These are phyloP conservation scores for Fusarium sp. DNA, from an alignment of 2,329 filamentous ascomycete genomes.

Conservation along the genomic window DNA sequence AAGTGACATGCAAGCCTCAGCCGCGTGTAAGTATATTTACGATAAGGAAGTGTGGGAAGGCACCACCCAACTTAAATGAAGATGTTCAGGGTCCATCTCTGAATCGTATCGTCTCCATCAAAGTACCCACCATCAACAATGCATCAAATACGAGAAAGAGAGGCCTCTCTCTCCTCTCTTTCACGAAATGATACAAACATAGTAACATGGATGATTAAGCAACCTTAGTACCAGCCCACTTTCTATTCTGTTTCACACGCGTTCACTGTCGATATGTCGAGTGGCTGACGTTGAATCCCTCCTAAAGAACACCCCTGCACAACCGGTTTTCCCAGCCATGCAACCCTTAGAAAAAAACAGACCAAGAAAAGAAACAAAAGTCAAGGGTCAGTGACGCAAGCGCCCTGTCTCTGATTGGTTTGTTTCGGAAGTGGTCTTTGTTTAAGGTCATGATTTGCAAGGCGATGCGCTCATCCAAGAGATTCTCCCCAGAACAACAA, in stretches of 20 bases:
- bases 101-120: slow-evolving; percentile 1
- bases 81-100: slow-evolving; percentile 37
- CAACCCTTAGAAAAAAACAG: not conserved
- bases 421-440: slow-evolving; percentile 19
- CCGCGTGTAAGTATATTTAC: not conserved
- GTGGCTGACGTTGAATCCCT: slow-evolving; percentile 30
- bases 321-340: slow-evolving; percentile 40
- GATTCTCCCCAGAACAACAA: slow-evolving; percentile 16
- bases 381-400: slow-evolving; percentile 36
- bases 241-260: slow-evolving; percentile 30
- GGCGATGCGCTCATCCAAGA: slow-evolving; percentile 41
- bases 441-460: slow-evolving; percentile 43
- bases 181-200: slow-evolving; percentile 19
- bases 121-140: slow-evolving; percentile 8
- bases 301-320: slow-evolving; percentile 13
- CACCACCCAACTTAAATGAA: slow-evolving; percentile 12
- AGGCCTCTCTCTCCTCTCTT: slow-evolving; percentile 19
- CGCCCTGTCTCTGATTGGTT: slow-evolving; percentile 24
- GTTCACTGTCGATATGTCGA: slow-evolving; percentile 21
- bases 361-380: slow-evolving; percentile 29
- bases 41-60: not conserved
- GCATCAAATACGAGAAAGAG: slow-evolving; percentile 30
- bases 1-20: slow-evolving; percentile 8
- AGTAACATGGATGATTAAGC: slow-evolving; percentile 27
- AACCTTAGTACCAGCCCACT: not conserved